phyloP scores from a whole-genome alignment of 768 basidiomycete genomes.

The Steccherinum ochraceum region DNA sequence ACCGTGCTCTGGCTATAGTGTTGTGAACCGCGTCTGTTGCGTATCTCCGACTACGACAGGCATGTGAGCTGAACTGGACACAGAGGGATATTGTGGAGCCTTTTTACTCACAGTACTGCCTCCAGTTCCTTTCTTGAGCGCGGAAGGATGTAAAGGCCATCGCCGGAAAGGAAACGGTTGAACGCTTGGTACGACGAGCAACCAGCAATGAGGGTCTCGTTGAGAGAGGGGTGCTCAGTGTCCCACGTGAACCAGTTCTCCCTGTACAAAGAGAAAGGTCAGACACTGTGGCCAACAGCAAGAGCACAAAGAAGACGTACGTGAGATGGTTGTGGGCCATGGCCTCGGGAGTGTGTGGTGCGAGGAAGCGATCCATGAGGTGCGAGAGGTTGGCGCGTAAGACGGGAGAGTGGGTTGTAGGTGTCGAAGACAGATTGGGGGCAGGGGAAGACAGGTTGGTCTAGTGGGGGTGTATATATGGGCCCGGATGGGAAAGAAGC shows the following conservation, averaged over 20 bases:
- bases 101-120: constrained; percentile 54
- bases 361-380: constrained; percentile 64
- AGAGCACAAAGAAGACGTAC: constrained; percentile 32
- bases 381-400: constrained; percentile 5
- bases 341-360: constrained; percentile 71
- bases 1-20: constrained; percentile 63
- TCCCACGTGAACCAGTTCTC: constrained; percentile 70
- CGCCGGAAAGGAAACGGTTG: constrained; percentile 63
- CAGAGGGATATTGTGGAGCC: constrained; percentile 4
- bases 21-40: constrained; percentile 80
- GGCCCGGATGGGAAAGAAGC: no score
- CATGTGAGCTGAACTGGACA: neutral
- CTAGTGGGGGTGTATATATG: neutral
- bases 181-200: constrained; percentile 81
- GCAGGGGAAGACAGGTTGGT: neutral
- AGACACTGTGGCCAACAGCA: constrained; percentile 14
- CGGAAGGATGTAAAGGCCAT: constrained; percentile 68
- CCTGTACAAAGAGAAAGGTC: constrained; percentile 29
- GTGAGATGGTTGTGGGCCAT: constrained; percentile 60
- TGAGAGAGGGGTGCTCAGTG: constrained; percentile 57
- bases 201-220: constrained; percentile 69
- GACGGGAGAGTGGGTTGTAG: constrained; percentile 1
- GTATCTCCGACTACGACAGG: constrained; percentile 52
- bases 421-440: neutral
- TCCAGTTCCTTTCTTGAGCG: constrained; percentile 60